Evolutionary conservation across 805 yeast species (phyloP).

Genomic region (Candida ascalaphidarum): DNA sequence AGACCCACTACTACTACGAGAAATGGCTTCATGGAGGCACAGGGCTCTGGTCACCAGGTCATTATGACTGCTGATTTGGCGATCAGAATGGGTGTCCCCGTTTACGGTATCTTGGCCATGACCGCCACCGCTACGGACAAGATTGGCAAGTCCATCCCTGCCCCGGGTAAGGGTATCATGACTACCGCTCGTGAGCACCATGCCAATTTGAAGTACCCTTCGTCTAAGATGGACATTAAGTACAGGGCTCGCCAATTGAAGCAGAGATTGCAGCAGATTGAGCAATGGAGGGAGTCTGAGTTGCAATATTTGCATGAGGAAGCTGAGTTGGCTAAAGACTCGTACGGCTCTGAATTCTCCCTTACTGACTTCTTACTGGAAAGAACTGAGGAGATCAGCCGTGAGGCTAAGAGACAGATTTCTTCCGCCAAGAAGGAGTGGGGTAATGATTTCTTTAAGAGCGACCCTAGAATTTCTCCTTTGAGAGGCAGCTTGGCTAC

Average conservation of each 20-base stretch:
- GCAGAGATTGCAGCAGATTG: slow-evolving; percentile 68
- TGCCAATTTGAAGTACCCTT: slow-evolving; percentile 66
- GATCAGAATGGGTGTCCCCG: slow-evolving; percentile 97
- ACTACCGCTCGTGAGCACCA: slow-evolving; percentile 95
- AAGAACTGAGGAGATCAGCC: slow-evolving; percentile 78
- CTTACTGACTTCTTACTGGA: slow-evolving; percentile 54
- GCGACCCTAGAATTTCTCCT: slow-evolving; percentile 93
- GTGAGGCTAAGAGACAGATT: slow-evolving; percentile 79
- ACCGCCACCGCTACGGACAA: slow-evolving; percentile 97
- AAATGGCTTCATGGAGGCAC: slow-evolving; percentile 98
- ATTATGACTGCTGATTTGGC: slow-evolving; percentile 95
- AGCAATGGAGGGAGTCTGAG: slow-evolving; percentile 81
- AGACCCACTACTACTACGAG: slow-evolving; percentile 96
- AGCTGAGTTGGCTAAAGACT: slow-evolving; percentile 46
- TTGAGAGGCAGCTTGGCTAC: slow-evolving; percentile 95
- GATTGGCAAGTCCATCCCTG: slow-evolving; percentile 98
- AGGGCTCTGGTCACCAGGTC: slow-evolving; percentile 97
- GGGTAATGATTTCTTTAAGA: slow-evolving; percentile 90
- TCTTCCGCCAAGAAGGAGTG: slow-evolving; percentile 85
- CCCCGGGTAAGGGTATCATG: slow-evolving; percentile 99
- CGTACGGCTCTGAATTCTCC: slow-evolving; percentile 41
- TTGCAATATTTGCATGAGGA: slow-evolving; percentile 62
- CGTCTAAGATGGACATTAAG: slow-evolving; percentile 78
- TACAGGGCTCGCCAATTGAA: slow-evolving; percentile 91
- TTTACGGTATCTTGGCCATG: slow-evolving; percentile 89